Percentiles rank a stretch among this genome's conserved stretches.
Conservation (phyloP, 768 basidiomycete species). For the Tulasnella sp. region DNA sequence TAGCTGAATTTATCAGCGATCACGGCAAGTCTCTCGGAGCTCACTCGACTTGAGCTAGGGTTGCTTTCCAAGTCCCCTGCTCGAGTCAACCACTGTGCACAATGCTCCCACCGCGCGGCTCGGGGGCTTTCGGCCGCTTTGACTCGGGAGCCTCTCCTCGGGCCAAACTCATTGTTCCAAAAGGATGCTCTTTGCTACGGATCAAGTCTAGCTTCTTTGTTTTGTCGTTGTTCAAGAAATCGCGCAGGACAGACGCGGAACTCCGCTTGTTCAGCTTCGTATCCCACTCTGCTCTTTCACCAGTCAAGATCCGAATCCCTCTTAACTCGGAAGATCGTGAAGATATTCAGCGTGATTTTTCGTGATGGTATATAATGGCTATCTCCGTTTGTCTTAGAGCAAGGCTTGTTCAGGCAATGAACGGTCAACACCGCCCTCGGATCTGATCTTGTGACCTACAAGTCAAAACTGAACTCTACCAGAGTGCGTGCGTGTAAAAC, state of each 20-base stretch:
- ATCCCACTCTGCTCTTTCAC: not conserved
- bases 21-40: not conserved
- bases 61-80: not conserved
- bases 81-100: not conserved
- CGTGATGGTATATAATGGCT: not conserved
- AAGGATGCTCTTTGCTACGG: not conserved
- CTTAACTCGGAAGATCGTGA: not conserved
- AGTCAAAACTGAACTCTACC: not conserved
- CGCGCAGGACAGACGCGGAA: not conserved
- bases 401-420: not conserved
- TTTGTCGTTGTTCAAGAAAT: not conserved
- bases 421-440: not conserved
- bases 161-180: not conserved
- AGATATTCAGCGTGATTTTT: not conserved
- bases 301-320: not conserved
- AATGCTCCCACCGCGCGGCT: not conserved
- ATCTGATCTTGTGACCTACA: not conserved
- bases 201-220: not conserved
- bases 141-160: not conserved
- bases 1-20: not conserved
- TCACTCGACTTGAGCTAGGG: not conserved
- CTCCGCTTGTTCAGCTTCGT: not conserved
- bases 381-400: not conserved
- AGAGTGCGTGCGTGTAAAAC: not conserved
- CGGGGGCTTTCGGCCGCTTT: not conserved